A percentile compares a stretch with the other conserved stretches of the same genome.
phyloP scores from a whole-genome alignment of 2,329 filamentous ascomycete genomes.

The Penicillium sp. region DNA sequence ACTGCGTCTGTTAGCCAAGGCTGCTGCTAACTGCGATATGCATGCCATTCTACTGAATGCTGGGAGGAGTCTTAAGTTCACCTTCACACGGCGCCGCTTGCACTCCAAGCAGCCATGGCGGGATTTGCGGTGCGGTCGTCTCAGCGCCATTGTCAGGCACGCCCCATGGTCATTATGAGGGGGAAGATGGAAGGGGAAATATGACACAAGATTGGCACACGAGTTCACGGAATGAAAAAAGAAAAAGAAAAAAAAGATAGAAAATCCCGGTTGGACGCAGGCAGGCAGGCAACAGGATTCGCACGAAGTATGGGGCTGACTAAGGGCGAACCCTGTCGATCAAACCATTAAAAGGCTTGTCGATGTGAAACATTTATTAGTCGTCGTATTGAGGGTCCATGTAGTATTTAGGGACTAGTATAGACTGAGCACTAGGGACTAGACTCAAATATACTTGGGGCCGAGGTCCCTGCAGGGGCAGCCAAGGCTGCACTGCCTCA shows the following conservation, averaged over 20 bases:
- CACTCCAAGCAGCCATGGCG: slow-evolving; percentile 40
- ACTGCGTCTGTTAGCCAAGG: slow-evolving; percentile 23
- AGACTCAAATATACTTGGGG: no score
- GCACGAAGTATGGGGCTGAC: slow-evolving; percentile 10
- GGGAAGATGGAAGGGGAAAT: not conserved
- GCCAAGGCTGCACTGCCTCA: slow-evolving; percentile 1
- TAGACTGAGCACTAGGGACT: no score
- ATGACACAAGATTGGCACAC: no score
- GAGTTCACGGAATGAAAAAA: no score
- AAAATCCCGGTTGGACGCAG: slow-evolving; percentile 2
- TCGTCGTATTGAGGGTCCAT: no score
- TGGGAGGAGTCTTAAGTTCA: slow-evolving; percentile 17
- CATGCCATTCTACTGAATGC: not conserved
- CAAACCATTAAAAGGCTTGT: slow-evolving; percentile 27
- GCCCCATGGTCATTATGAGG: slow-evolving; percentile 11
- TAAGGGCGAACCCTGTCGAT: slow-evolving; percentile 30
- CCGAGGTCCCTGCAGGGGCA: no score
- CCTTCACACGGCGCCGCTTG: slow-evolving; percentile 41
- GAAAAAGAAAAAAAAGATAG: not conserved
- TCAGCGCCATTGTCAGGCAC: slow-evolving; percentile 35
- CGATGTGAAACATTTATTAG: slow-evolving; percentile 26
- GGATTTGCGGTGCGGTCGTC: slow-evolving; percentile 42
- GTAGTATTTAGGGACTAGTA: no score
- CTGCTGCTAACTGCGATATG: not conserved
- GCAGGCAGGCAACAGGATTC: slow-evolving; percentile 34